Base-by-base conservation (phyloP, 2,329 filamentous ascomycete species). In the Calonectria leucothoes region DNA sequence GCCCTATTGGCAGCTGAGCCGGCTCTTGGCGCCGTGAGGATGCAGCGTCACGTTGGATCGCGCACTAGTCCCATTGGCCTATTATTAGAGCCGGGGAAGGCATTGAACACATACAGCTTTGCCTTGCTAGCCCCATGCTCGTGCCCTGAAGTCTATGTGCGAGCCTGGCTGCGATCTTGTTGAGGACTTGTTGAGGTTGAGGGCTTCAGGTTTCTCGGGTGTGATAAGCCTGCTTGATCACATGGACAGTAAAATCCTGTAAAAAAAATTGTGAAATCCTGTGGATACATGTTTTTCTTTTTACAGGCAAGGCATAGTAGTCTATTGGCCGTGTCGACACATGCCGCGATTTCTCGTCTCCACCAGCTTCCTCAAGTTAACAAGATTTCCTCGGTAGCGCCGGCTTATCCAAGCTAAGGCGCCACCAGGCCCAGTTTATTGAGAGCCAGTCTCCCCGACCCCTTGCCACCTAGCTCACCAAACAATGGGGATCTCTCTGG, bases 391-490 rank as follows among this genome's bases (percentile, higher is more conserved):
- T 45, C 42, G 42, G 42, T 45, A 45, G 42, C 23, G 42, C 42
- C 42, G 42, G 42, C n/a, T 23, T 37, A 52, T 37, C 70, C 55
- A 63, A 49, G 48, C 37, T 37, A 31, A 73, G 61, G 66, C 71
- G 67, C 61, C 49, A 70, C 33, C 71, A 51, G 71, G 66, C 71
- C 71, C 66, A 70, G 70, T 66, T 66, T 70, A 70, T 66, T 35
- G 2, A 73, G 17, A 64, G 49, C 52, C 51, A 20, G 66, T 35
- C 25, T 70, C 55, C 42, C 70, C 59, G 27, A 48, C 25, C 35
- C 29, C 61, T 66, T 63, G 71, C 55, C 55, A 61, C 55, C 14
- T 23, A 35, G 35, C 35, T 37, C 55, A 61, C 55, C n/a, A 35
- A 61, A 61, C 12, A 61, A 17, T 37, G 37, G 66, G 66, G 74